Conservation (phyloP, 768 basidiomycete genomes). For the Pleurotus tuber-regium region DNA sequence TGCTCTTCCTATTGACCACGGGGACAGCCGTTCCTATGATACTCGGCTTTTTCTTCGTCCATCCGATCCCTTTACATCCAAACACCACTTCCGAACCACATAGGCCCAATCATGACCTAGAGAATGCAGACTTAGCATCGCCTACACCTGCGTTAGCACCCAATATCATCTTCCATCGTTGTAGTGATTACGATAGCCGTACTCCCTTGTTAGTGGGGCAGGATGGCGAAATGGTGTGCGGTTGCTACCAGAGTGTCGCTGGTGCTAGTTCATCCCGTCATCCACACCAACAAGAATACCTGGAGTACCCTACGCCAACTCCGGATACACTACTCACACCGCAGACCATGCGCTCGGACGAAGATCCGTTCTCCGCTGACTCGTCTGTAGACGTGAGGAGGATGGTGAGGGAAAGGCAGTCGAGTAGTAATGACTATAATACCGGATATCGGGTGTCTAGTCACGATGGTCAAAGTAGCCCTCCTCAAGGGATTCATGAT, state of each 20-base stretch:
- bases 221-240: not conserved
- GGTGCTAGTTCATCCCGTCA: not conserved
- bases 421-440: too few species aligned
- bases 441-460: too few species aligned
- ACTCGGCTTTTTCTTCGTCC: slow-evolving; percentile 70
- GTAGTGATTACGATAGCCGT: slow-evolving; percentile 9
- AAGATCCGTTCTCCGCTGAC: slow-evolving; percentile 4
- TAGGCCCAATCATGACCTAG: slow-evolving; percentile 13
- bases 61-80: slow-evolving; percentile 59
- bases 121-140: slow-evolving; percentile 5
- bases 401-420: not conserved
- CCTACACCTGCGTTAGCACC: slow-evolving; percentile 15
- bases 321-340: not conserved
- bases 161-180: slow-evolving; percentile 1
- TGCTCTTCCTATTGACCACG: slow-evolving; percentile 70
- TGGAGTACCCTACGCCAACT: not conserved
- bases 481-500: too few species aligned
- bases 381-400: not conserved
- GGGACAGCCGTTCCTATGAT: slow-evolving; percentile 82
- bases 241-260: not conserved
- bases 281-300: too few species aligned
- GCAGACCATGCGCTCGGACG: not conserved
- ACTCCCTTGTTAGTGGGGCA: slow-evolving; percentile 7
- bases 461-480: too few species aligned
- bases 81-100: slow-evolving; percentile 19